Evolutionary conservation across 805 yeast genomes (phyloP).

Genomic region (Candida broadrunensis): DNA sequence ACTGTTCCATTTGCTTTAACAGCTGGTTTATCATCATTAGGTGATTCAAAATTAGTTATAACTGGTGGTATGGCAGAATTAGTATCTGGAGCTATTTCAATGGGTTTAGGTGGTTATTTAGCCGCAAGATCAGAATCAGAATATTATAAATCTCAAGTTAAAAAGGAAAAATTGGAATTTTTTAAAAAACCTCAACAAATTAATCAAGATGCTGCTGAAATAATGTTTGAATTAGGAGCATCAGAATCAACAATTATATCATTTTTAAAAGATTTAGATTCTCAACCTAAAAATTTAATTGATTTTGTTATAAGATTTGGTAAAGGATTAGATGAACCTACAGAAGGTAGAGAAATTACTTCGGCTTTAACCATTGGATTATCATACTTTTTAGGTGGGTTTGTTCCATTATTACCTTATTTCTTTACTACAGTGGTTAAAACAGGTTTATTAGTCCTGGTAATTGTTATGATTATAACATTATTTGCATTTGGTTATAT

Average conservation of each 20-base stretch:
- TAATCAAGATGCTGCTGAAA: conserved; percentile 78
- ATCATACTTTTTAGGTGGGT: conserved; percentile 88
- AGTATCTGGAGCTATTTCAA: conserved; percentile 93
- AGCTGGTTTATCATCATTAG: conserved; percentile 90
- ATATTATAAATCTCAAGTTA: conserved; percentile 69
- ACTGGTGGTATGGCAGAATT: conserved; percentile 98
- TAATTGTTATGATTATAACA: conserved; percentile 79
- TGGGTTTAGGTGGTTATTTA: conserved; percentile 96
- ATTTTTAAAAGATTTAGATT: conserved; percentile 76
- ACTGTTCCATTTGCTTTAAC: conserved; percentile 99
- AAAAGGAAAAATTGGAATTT: conserved; percentile 64
- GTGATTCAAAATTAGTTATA: conserved; percentile 84
- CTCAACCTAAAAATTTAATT: conserved; percentile 72
- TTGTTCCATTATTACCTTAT: conserved; percentile 87
- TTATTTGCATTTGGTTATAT: conserved; percentile 82
- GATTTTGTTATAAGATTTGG: conserved; percentile 87
- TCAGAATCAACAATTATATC: conserved; percentile 69
- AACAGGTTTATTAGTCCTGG: conserved; percentile 72
- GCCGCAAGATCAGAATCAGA: conserved; percentile 91
- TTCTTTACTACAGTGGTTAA: conserved; percentile 77
- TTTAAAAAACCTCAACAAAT: conserved; percentile 63
- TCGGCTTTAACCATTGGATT: conserved; percentile 89
- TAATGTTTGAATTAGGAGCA: conserved; percentile 70
- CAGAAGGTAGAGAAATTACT: conserved; percentile 83
- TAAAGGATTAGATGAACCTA: conserved; percentile 93